These are phyloP conservation scores for Nakaseomyces sp. DNA, from an alignment of 1,139 yeast species.

Conservation along the genomic window DNA sequence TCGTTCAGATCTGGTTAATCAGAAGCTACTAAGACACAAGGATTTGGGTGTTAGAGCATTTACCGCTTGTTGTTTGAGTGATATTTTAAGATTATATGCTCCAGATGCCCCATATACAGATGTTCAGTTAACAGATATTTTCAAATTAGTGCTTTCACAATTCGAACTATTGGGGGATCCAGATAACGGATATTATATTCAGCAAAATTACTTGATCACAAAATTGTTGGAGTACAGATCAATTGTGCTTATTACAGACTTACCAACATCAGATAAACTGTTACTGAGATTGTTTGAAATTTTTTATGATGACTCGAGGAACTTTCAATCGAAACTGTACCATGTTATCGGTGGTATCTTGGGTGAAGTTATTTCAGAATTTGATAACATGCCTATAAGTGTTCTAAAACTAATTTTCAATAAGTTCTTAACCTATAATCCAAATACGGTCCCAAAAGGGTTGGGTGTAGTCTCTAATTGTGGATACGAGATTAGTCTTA, in stretches of 20 bases:
- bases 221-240: conserved; percentile 70
- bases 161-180: conserved; percentile 49
- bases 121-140: conserved; percentile 51
- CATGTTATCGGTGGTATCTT: conserved; percentile 59
- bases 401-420: conserved; percentile 55
- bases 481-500: conserved; percentile 58
- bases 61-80: conserved; percentile 67
- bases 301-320: conserved; percentile 47
- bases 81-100: conserved; percentile 68
- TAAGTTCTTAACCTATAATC: conserved; percentile 32
- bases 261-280: conserved; percentile 52
- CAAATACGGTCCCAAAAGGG: conserved; percentile 29
- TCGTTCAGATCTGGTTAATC: conserved; percentile 46
- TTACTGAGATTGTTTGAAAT: conserved; percentile 50
- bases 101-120: conserved; percentile 88
- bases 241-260: conserved; percentile 68
- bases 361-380: conserved; percentile 69
- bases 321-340: conserved; percentile 39
- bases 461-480: conserved; percentile 36
- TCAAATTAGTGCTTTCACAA: conserved; percentile 54
- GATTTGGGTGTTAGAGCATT: conserved; percentile 66
- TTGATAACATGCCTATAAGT: conserved; percentile 55
- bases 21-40: conserved; percentile 50
- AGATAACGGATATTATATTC: conserved; percentile 57
- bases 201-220: conserved; percentile 59